Conservation (phyloP, 768 basidiomycete genomes). For the Cubamyces lactineus region DNA sequence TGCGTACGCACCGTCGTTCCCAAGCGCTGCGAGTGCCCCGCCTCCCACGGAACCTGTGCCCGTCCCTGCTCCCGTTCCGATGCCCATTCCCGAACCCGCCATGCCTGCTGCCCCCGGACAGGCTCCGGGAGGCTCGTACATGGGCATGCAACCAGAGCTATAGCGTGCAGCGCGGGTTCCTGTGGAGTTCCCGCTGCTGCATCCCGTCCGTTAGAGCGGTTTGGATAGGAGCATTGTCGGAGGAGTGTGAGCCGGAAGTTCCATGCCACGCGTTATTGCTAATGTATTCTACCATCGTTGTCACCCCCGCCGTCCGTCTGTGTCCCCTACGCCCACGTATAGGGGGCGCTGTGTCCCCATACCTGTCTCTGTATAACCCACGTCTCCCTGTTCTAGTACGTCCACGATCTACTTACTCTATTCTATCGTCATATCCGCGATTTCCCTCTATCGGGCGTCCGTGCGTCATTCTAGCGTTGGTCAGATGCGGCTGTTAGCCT, state of each 20-base stretch:
- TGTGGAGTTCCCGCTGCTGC: not conserved
- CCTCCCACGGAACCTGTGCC: slow-evolving; percentile 21
- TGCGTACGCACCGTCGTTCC: slow-evolving; percentile 14
- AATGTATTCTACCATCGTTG: slow-evolving; percentile 25
- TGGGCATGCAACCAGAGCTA: slow-evolving; percentile 15
- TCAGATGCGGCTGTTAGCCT: too few species aligned
- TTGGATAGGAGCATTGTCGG: not conserved
- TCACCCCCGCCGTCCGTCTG: slow-evolving; percentile 11
- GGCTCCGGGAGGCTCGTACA: slow-evolving; percentile 1
- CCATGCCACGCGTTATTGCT: slow-evolving; percentile 24
- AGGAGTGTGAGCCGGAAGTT: not conserved
- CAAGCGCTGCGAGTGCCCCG: slow-evolving; percentile 10
- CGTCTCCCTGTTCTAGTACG: slow-evolving; percentile 18
- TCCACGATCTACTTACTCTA: slow-evolving; percentile 15
- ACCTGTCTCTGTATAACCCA: slow-evolving; percentile 24
- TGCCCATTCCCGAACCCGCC: slow-evolving; percentile 22
- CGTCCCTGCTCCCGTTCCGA: slow-evolving; percentile 17
- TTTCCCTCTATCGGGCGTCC: too few species aligned
- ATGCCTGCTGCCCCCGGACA: slow-evolving; percentile 3
- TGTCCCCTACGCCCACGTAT: not conserved
- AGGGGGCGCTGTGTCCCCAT: slow-evolving; percentile 5
- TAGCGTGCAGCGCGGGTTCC: not conserved
- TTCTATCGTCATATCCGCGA: not conserved
- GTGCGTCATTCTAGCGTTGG: too few species aligned
- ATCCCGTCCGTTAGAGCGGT: slow-evolving; percentile 11